Conservation (phyloP, 441 rosid species). For the Erodium trifolium region DNA sequence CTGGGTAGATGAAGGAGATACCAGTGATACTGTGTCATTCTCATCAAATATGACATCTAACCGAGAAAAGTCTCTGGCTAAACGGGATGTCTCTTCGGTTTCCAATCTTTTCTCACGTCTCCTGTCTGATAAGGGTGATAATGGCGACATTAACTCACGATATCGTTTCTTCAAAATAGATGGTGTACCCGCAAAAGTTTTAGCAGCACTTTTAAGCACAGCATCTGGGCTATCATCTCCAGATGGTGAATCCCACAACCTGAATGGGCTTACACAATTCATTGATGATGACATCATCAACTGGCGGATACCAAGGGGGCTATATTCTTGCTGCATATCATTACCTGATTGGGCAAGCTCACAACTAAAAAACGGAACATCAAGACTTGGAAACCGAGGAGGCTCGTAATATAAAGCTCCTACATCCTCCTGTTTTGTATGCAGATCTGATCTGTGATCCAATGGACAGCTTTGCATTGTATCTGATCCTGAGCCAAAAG, state of each 20-base stretch:
- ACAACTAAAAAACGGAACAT: slow-evolving; percentile 90
- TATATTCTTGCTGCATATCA: slow-evolving; percentile 84
- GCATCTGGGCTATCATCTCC: slow-evolving; percentile 65
- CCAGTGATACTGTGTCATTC: slow-evolving; percentile 26
- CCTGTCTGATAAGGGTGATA: slow-evolving; percentile 51
- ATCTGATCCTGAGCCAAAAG: slow-evolving; percentile 43
- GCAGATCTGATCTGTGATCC: slow-evolving; percentile 28
- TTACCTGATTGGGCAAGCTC: slow-evolving; percentile 76
- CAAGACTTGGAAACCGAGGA: slow-evolving; percentile 92
- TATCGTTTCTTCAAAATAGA: slow-evolving; percentile 84
- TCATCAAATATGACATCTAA: slow-evolving; percentile 68
- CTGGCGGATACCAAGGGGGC: slow-evolving; percentile 98
- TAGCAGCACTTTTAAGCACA: slow-evolving; percentile 67
- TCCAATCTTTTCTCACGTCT: slow-evolving; percentile 67
- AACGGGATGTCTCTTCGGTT: slow-evolving; percentile 47
- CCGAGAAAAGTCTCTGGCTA: slow-evolving; percentile 66
- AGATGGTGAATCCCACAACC: slow-evolving; percentile 92
- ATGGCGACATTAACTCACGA: slow-evolving; percentile 76
- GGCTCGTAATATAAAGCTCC: slow-evolving; percentile 92
- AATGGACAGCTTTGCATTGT: slow-evolving; percentile 28
- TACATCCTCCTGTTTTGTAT: slow-evolving; percentile 39
- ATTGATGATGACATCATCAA: slow-evolving; percentile 70
- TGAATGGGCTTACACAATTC: slow-evolving; percentile 77
- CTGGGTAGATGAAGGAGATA: slow-evolving; percentile 33
- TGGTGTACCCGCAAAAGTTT: slow-evolving; percentile 64